Evolutionary conservation across 371 early-diverging fungal species (phyloP), one percentile per base, ranked within the genome.

Genomic region (Smittium culicis): DNA sequence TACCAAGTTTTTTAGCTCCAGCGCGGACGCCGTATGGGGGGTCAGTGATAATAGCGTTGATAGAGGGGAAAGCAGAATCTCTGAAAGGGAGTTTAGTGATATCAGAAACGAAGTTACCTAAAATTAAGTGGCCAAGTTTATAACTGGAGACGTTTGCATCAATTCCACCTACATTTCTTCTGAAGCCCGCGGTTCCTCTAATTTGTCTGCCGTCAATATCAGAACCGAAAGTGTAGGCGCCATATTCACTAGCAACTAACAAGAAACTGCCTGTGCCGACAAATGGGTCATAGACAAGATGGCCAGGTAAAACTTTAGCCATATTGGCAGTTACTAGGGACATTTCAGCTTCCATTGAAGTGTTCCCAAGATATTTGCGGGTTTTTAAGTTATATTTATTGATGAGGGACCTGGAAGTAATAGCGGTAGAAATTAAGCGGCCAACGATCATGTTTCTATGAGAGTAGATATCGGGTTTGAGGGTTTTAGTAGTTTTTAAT

Each of bases 21-120:
- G 96, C 97, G 55, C 98, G 88, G 11, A 98, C 96, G 71, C 98
- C 96, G 74, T 98, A 96, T 24, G 98, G 98, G n/a, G 96, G 85
- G 73, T 85, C 90, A 0, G 90, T 90, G 17, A 88, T 85, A 63
- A 88, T 92, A 25, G 89, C 89, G 74, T 90, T 94, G 72, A 85
- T 88, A 80, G 81, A 84, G 69, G 81, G 81, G 67, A 79, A 76
- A 20, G 69, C 67, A 32, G 17, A 17, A 16, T 61, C 25, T 29
- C 93, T 77, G 91, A 92, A 94, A 8, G 96, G 93, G 65, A 91
- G 85, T 65, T 89, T 92, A 69, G 88, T 85, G 20, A 94, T 81
- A 77, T 98, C 98, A 75, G 87, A 88, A 0, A 93, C 90, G 2
- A 91, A 74, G 0, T 84, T 84, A 62, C 88, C 98, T 64, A 96